Evolutionary conservation across 331 rosid species (phyloP).

Genomic region (Arachis monticola): DNA sequence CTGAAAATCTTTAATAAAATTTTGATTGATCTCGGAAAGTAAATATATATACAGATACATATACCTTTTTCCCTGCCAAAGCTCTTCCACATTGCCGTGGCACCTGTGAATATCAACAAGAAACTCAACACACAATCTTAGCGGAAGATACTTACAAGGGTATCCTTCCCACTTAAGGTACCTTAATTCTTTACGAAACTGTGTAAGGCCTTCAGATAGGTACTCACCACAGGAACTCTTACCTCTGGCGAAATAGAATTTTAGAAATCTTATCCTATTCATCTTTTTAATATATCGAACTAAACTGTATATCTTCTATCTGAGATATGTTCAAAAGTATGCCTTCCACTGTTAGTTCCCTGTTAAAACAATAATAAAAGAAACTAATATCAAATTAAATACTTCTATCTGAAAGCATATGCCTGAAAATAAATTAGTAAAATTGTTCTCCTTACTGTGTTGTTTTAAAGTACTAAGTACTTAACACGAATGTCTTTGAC

Average conservation of each 20-base stretch:
- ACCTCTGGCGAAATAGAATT: neutral
- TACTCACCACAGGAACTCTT: neutral
- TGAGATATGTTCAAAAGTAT: neutral
- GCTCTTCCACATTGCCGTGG: neutral
- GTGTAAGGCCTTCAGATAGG: neutral
- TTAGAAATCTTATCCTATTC: constrained; percentile 34
- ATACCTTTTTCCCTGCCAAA: neutral
- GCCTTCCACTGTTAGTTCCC: neutral
- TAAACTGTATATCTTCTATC: neutral
- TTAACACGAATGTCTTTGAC: no score
- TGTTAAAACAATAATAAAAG: neutral
- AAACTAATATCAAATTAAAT: no score
- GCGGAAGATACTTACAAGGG: neutral
- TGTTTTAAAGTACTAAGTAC: no score
- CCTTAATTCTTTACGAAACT: neutral
- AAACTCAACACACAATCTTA: neutral
- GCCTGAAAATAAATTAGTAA: no score
- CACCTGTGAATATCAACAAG: constrained; percentile 24
- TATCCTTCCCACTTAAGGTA: constrained; percentile 8
- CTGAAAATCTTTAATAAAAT: no score
- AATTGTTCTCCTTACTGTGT: no score
- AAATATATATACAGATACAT: neutral
- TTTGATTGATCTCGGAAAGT: no score
- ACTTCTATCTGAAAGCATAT: no score
- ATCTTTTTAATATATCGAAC: constrained; percentile 16